Evolutionary conservation across 306 rosid genomes (phyloP).

Genomic region (Crotalaria pallida): DNA sequence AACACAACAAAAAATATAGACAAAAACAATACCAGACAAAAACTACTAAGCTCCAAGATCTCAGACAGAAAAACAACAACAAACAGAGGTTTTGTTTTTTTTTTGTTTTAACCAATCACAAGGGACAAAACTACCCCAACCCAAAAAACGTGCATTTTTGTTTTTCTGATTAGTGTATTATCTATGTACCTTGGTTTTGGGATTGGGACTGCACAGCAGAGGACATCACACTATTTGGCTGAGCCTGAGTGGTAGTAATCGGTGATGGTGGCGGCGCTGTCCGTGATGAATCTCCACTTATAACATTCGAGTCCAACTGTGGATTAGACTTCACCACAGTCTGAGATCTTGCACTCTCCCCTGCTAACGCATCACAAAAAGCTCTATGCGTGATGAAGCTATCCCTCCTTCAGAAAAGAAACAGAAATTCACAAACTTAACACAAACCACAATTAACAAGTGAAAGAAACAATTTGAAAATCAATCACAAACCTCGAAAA

Average conservation of each 20-base stretch:
- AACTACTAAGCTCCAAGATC: slow-evolving; percentile 54
- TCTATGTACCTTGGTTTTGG: slow-evolving; percentile 56
- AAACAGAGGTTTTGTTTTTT: neutral
- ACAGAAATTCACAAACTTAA: slow-evolving; percentile 9
- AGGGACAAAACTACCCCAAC: slow-evolving; percentile 38
- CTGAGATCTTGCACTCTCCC: slow-evolving; percentile 54
- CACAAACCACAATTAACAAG: neutral
- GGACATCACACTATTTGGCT: slow-evolving; percentile 33
- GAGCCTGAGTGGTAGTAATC: slow-evolving; percentile 36
- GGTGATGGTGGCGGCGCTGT: neutral
- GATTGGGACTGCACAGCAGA: slow-evolving; percentile 40
- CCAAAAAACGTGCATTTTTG: neutral
- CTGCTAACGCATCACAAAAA: slow-evolving; percentile 87
- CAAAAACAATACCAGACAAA: slow-evolving; percentile 62
- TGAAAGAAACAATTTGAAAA: too few species aligned
- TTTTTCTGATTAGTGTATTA: slow-evolving; percentile 8
- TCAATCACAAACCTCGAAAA: slow-evolving; percentile 61
- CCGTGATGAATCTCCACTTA: slow-evolving; percentile 25
- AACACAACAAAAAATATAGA: slow-evolving; percentile 26
- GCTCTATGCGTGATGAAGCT: slow-evolving; percentile 94
- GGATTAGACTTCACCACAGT: slow-evolving; percentile 28
- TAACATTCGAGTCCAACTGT: slow-evolving; percentile 35
- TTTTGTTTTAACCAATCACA: slow-evolving; percentile 31
- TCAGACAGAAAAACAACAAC: slow-evolving; percentile 18
- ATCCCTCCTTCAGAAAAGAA: slow-evolving; percentile 65